A percentile compares a stretch with the other conserved stretches of the same genome.
Conservation (phyloP, 768 basidiomycete genomes). For the Paxillus ammoniavirescens region DNA sequence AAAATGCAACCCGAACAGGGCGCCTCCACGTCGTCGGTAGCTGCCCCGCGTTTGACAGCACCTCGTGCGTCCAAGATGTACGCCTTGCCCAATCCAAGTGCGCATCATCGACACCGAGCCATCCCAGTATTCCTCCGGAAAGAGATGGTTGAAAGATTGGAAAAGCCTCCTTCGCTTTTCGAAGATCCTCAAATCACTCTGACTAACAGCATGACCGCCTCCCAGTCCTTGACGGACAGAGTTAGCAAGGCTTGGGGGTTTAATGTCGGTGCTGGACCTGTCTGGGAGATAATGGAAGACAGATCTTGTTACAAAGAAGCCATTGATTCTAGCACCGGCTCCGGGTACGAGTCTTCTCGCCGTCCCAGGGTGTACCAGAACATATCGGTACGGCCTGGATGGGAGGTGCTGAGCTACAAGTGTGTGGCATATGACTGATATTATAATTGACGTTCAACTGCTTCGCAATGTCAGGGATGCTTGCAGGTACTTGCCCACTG, state of each 20-base stretch:
- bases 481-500: slow-evolving; percentile 57
- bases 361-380: slow-evolving; percentile 59
- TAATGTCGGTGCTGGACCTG: slow-evolving; percentile 71
- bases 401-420: slow-evolving; percentile 46
- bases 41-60: slow-evolving; percentile 3
- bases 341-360: slow-evolving; percentile 46
- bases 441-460: slow-evolving; percentile 4
- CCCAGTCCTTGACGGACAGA: slow-evolving; percentile 46
- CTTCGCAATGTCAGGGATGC: slow-evolving; percentile 45
- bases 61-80: slow-evolving; percentile 43
- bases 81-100: slow-evolving; percentile 58
- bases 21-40: slow-evolving; percentile 2
- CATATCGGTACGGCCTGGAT: slow-evolving; percentile 43
- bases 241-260: slow-evolving; percentile 69
- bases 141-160: slow-evolving; percentile 60
- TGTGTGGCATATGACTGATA: slow-evolving; percentile 35
- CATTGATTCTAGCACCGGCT: slow-evolving; percentile 19
- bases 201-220: slow-evolving; percentile 59
- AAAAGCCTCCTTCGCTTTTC: slow-evolving; percentile 50
- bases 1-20: slow-evolving; percentile 4
- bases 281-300: slow-evolving; percentile 81
- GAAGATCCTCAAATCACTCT: slow-evolving; percentile 35
- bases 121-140: slow-evolving; percentile 53
- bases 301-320: slow-evolving; percentile 76
- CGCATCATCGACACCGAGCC: slow-evolving; percentile 73